Percentiles rank a stretch among this genome's conserved stretches.
phyloP scores from a whole-genome alignment of 1,139 yeast genomes.

The Debaryomyces coudertii region DNA sequence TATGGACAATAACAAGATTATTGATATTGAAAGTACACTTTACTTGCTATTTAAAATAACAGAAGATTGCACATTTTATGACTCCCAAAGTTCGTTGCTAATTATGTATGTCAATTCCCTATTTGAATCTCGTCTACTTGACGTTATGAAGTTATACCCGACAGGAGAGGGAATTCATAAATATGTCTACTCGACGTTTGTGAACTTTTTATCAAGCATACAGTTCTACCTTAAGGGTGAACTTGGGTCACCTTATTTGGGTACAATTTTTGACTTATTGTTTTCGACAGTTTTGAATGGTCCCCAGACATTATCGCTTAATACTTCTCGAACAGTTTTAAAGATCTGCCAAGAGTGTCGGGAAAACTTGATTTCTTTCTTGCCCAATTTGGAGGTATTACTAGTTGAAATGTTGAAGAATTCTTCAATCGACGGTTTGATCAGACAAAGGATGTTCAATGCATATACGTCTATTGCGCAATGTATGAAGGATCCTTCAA shows the following conservation, averaged over 20 bases:
- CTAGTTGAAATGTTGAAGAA: constrained; percentile 57
- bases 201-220: constrained; percentile 56
- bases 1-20: constrained; percentile 6
- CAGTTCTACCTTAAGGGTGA: constrained; percentile 54
- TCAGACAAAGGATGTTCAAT: constrained; percentile 62
- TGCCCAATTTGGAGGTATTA: constrained; percentile 56
- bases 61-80: constrained; percentile 51
- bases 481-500: constrained; percentile 47
- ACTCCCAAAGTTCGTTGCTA: constrained; percentile 33
- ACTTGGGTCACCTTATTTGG: constrained; percentile 42
- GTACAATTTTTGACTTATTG: constrained; percentile 52
- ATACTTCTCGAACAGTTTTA: constrained; percentile 61
- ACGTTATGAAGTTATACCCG: constrained; percentile 16
- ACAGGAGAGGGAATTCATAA: constrained; percentile 14
- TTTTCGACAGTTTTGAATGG: constrained; percentile 35
- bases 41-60: constrained; percentile 61
- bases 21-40: constrained; percentile 69
- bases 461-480: constrained; percentile 66
- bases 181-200: constrained; percentile 40
- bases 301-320: constrained; percentile 29
- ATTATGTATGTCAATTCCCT: constrained; percentile 30
- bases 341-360: constrained; percentile 66
- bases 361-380: constrained; percentile 43
- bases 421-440: constrained; percentile 47
- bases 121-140: constrained; percentile 31